These are phyloP conservation scores for Nissolia schottii DNA, from an alignment of 306 rosid species.

Conservation along the genomic window DNA sequence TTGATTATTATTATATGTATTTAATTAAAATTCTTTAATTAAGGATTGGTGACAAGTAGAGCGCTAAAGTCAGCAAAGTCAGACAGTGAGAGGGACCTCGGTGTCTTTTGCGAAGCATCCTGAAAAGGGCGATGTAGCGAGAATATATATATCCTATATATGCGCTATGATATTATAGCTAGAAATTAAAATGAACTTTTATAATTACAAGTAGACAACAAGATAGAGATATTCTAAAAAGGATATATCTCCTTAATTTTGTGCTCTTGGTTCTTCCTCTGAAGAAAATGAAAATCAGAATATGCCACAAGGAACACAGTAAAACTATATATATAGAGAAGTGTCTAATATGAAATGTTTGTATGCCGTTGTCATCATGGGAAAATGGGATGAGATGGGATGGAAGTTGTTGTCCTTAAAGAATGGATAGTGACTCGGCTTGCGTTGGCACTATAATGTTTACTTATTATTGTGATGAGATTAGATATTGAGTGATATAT, in stretches of 20 bases:
- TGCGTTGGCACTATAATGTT: conserved; percentile 26
- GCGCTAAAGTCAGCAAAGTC: not conserved
- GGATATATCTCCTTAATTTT: conserved; percentile 15
- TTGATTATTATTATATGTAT: not conserved
- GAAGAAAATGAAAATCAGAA: conserved; percentile 22
- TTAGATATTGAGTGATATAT: conserved; percentile 21
- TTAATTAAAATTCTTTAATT: not conserved
- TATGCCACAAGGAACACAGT: conserved; percentile 19
- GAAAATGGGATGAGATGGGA: conserved; percentile 19
- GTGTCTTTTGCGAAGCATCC: conserved; percentile 30
- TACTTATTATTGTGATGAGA: conserved; percentile 13
- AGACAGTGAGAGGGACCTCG: conserved; percentile 1
- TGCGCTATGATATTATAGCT: conserved; percentile 4
- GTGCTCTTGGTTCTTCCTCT: conserved; percentile 5
- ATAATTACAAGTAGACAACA: conserved; percentile 27
- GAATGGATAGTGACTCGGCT: conserved; percentile 33
- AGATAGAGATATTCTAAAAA: conserved; percentile 12
- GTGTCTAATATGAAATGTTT: conserved; percentile 24
- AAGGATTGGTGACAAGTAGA: not conserved
- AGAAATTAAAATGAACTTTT: conserved; percentile 7
- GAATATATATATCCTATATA: conserved; percentile 25
- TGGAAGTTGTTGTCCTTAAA: conserved; percentile 17
- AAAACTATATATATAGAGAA: not conserved
- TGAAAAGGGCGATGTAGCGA: conserved; percentile 25
- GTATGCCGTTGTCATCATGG: conserved; percentile 28